Evolutionary conservation across 257 asterid genomes (phyloP).

Genomic region (Fraxinus quadrangulata): DNA sequence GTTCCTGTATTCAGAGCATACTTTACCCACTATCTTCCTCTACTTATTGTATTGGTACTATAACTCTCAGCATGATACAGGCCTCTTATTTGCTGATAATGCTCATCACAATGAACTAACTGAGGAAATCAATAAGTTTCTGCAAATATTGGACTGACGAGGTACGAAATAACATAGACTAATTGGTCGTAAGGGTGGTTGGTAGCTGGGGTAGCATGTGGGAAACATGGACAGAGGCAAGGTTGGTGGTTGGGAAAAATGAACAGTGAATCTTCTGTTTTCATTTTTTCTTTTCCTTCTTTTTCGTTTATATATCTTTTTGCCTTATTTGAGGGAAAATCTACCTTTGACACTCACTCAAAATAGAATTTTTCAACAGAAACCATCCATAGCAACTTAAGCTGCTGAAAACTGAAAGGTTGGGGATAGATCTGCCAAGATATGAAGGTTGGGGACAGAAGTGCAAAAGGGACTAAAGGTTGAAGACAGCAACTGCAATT

Average conservation of each 20-base stretch:
- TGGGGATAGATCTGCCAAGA: background rate
- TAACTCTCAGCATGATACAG: background rate
- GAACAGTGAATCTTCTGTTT: background rate
- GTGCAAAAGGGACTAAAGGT: background rate
- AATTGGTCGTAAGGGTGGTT: background rate
- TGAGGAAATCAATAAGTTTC: background rate
- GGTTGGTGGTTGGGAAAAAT: background rate
- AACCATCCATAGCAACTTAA: background rate
- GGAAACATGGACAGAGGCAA: background rate
- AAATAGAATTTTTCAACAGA: background rate
- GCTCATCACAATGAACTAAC: background rate
- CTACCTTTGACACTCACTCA: background rate
- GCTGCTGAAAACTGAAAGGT: background rate
- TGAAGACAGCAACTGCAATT: background rate
- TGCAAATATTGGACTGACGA: background rate
- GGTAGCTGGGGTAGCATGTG: background rate
- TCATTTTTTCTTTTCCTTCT: background rate
- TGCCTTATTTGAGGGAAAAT: background rate
- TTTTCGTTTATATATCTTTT: background rate
- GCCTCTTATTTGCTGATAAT: background rate
- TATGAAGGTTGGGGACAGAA: background rate
- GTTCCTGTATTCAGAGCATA: background rate
- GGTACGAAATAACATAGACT: background rate
- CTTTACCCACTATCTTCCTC: background rate
- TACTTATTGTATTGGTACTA: background rate